Base-by-base conservation (phyloP, 129 eudicot species). In the Arctium lappa region DNA sequence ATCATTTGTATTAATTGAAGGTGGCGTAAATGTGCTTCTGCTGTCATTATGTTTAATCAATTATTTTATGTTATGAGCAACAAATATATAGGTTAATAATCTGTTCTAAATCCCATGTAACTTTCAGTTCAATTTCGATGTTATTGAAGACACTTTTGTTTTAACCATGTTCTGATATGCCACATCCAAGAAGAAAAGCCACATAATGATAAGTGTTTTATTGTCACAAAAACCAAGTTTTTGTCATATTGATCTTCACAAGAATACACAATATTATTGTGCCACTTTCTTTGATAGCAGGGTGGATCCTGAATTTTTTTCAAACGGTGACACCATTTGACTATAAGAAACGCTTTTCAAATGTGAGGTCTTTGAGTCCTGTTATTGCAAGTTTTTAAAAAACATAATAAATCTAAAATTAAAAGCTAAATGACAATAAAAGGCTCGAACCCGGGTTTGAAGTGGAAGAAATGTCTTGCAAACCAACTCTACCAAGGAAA, bases 131-230 rank as follows among this genome's bases (percentile, higher is more conserved):
- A 11, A 46, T 46, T 29, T 68, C 15, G 74, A 13, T 66, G 74
- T 34, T n/a, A 30, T 27, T 30, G 82, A 83, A 73, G 70, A 27
- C 50, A 42, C 70, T 30, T 72, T 78, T 83, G 72, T 69, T 76
- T 50, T 12, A 31, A 34, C 69, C 50, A 38, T 68, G 34, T 40
- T 79, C 27, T 60, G 0, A 46, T 48, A n/a, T 70, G 34, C 44
- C 76, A 18, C 29, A 50, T 46, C 2, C 8, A 79, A 78, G 40
- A 27, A 79, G 30, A 79, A 39, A 65, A 38, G 48, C 48, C 73
- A 50, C 34, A 22, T 44, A 44, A 37, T 37, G 40, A 37, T 37
- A 13, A 46, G 11, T 46, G 56, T 9, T 46, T 8, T 13, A 46
- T 46, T 46, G 56, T 46, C 40, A 44, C 13, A 56, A 56, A 56